These are phyloP conservation scores for Yarrowia yakushimensis DNA, from an alignment of 805 yeast species.

Conservation along the genomic window DNA sequence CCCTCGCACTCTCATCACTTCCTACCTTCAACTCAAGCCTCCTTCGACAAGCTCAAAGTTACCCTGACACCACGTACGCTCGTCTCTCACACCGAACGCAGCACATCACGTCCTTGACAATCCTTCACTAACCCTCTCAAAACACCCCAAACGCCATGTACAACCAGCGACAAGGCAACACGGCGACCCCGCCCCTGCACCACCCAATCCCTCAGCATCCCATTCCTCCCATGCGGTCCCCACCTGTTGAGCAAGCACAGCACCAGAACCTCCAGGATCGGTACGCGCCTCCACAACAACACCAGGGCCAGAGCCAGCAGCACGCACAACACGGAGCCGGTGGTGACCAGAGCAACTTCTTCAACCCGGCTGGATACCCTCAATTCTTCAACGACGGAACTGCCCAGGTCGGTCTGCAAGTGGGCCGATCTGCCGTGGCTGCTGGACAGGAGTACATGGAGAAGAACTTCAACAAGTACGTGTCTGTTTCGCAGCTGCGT, in stretches of 20 bases:
- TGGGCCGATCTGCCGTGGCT: slow-evolving; percentile 79
- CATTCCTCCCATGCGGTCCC: slow-evolving; percentile 40
- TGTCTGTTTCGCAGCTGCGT: slow-evolving; percentile 56
- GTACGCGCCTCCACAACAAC: slow-evolving; percentile 32
- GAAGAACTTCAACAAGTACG: slow-evolving; percentile 56
- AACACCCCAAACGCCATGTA: neutral
- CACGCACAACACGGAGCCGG: slow-evolving; percentile 27
- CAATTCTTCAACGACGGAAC: slow-evolving; percentile 70
- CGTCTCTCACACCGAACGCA: neutral
- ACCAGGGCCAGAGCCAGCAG: slow-evolving; percentile 32
- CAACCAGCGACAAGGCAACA: slow-evolving; percentile 3
- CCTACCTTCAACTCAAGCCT: neutral
- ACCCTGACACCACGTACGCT: slow-evolving; percentile 5
- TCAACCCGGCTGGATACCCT: slow-evolving; percentile 31
- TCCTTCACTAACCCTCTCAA: neutral
- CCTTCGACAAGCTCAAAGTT: neutral
- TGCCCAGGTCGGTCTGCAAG: slow-evolving; percentile 79
- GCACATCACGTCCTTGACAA: neutral
- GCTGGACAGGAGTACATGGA: slow-evolving; percentile 78
- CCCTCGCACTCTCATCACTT: neutral
- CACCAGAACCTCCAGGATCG: slow-evolving; percentile 25
- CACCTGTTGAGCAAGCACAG: slow-evolving; percentile 32
- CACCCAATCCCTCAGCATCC: slow-evolving; percentile 48
- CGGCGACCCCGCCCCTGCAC: slow-evolving; percentile 40
- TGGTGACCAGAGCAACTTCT: slow-evolving; percentile 35